These are phyloP conservation scores for Amylostereum areolatum DNA, from an alignment of 1,284 basidiomycete genomes.

Conservation along the genomic window DNA sequence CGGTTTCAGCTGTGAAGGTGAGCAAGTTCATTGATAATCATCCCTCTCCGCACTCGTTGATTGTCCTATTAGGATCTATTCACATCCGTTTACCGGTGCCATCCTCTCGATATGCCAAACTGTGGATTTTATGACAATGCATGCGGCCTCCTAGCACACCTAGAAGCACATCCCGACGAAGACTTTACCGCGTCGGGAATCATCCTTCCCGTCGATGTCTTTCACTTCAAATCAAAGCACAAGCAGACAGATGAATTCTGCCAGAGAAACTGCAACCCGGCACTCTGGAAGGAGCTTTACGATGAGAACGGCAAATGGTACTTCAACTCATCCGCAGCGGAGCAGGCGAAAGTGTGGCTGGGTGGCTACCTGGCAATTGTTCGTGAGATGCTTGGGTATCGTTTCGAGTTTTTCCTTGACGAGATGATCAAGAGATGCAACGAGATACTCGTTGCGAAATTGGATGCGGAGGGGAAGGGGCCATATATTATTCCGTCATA, in stretches of 20 bases:
- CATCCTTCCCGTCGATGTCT: constrained; percentile 24
- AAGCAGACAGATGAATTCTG: constrained; percentile 22
- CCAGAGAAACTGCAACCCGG: constrained; percentile 25
- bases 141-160: neutral
- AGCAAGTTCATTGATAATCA: neutral
- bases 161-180: neutral
- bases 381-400: constrained; percentile 17
- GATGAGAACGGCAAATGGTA: constrained; percentile 19
- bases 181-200: too few relatives aligned
- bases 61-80: neutral
- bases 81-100: constrained; percentile 5
- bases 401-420: constrained; percentile 27
- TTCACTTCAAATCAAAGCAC: constrained; percentile 29
- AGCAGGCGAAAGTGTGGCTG: constrained; percentile 22
- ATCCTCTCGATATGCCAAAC: neutral
- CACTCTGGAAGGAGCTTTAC: constrained; percentile 19
- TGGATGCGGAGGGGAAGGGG: too few relatives aligned
- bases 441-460: too few relatives aligned
- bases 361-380: constrained; percentile 19
- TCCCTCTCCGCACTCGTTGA: too few relatives aligned
- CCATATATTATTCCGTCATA: too few relatives aligned
- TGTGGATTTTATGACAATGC: constrained; percentile 8
- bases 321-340: constrained; percentile 21
- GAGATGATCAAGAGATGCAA: too few relatives aligned
- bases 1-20: constrained; percentile 10